These are phyloP conservation scores for Calonectria pseudoreteaudii DNA, from an alignment of 2,329 filamentous ascomycete genomes.

Conservation along the genomic window DNA sequence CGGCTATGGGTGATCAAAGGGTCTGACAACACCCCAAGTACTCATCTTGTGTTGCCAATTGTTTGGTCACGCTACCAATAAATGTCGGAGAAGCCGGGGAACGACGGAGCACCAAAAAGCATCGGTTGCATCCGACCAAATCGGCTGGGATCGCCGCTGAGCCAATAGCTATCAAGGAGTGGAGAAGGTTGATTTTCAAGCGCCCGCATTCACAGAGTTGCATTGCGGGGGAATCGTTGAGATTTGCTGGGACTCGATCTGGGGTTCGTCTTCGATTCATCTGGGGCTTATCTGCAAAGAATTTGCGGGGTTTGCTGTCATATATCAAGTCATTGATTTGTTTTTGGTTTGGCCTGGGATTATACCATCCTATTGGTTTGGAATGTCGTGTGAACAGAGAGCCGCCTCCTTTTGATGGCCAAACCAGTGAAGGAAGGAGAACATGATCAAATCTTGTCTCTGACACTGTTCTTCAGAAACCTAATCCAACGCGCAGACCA, in stretches of 20 bases:
- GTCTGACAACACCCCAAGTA: background rate
- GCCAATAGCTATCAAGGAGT: background rate
- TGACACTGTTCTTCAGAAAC: background rate
- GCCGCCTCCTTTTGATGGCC: background rate
- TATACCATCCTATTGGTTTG: background rate
- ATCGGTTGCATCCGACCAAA: background rate
- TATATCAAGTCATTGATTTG: background rate
- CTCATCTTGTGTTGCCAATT: background rate
- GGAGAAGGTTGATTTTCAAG: background rate
- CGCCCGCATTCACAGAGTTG: background rate
- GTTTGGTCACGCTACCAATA: background rate
- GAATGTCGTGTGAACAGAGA: background rate
- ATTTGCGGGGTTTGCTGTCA: background rate
- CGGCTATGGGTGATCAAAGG: slow-evolving; percentile 1
- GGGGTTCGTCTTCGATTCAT: background rate
- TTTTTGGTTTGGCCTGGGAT: background rate
- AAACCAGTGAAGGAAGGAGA: background rate
- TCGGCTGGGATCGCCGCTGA: background rate
- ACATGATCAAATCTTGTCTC: background rate
- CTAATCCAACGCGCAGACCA: background rate
- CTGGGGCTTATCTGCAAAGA: background rate
- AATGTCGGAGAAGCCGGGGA: background rate
- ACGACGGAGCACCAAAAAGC: background rate
- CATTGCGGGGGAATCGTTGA: background rate
- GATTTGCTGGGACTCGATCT: background rate